Evolutionary conservation across 1,139 yeast species (phyloP).

Genomic region (Hansenula sp.): DNA sequence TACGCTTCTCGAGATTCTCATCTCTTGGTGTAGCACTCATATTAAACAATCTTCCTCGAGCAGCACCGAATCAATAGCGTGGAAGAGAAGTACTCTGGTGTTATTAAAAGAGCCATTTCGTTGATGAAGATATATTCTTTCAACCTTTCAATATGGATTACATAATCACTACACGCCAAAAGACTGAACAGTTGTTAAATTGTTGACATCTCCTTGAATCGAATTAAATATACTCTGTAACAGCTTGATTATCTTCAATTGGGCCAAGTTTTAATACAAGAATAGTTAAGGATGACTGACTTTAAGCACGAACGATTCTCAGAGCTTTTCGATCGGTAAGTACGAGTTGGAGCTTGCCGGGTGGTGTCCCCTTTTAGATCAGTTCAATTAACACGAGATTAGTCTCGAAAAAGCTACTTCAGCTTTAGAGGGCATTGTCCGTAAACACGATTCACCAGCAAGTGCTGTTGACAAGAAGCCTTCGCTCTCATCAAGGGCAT

Average conservation of each 20-base stretch:
- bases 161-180: too few relatives aligned
- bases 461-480: constrained; percentile 1
- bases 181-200: too few relatives aligned
- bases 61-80: too few relatives aligned
- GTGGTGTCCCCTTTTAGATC: too few relatives aligned
- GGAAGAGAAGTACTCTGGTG: too few relatives aligned
- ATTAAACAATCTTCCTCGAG: neutral
- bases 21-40: constrained; percentile 6
- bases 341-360: neutral
- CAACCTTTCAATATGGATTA: too few relatives aligned
- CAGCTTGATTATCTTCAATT: too few relatives aligned
- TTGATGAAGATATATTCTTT: too few relatives aligned
- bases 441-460: constrained; percentile 8
- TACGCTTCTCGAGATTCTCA: constrained; percentile 6
- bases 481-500: constrained; percentile 3
- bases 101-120: too few relatives aligned
- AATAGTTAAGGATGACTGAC: constrained; percentile 1
- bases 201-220: too few relatives aligned
- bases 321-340: constrained; percentile 8
- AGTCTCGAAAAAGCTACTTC: constrained; percentile 23
- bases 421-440: constrained; percentile 21
- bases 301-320: constrained; percentile 3
- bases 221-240: too few relatives aligned
- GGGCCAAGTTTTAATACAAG: too few relatives aligned
- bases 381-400: constrained; percentile 11